Evolutionary conservation across 2,329 filamentous ascomycete species (phyloP), one percentile per base, ranked within the genome.

Genomic region (Ascocoryne sarcoides): DNA sequence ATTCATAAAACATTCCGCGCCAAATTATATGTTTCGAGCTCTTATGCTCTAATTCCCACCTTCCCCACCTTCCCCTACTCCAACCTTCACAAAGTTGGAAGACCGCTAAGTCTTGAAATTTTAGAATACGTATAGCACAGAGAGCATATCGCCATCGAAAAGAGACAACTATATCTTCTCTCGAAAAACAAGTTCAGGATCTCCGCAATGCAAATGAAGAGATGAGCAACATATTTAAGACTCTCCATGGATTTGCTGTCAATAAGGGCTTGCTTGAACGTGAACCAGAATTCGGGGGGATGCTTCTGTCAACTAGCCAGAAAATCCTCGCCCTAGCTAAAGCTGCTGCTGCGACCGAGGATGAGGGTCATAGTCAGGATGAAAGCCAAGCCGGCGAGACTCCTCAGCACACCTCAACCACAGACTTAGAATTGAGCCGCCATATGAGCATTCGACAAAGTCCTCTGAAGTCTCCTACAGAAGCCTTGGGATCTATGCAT

Each of bases 111-210:
- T n/a, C n/a, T n/a, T n/a, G n/a, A n/a, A n/a, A n/a, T n/a, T n/a
- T n/a, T n/a, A n/a, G n/a, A 59, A 92, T 95, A 48, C 79, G 88
- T 17, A 73, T 90, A 40, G 88, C 88, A 2, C 88, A 94, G 60
- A 71, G 87, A 49, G 86, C 86, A 1, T 94, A 94, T 57, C 77
- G 88, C 12, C 77, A 83, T 54, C 79, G 88, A 37, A 94, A 94
- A 62, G 88, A 94, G 57, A 81, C 74, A 16, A 83, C 84, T 4
- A 90, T 94, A 41, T 73, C 76, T 19, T 76, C 75, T 1, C 69
- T 94, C 9, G 81, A 87, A 56, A 71, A 75, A 39, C 73, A 80
- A 45, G 84, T 90, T 18, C 67, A 78, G 39, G 70, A 75, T 17
- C 71, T 93, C n/a, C 75, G 81, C 43, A 69, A 71, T 10, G 76